phyloP scores from a whole-genome alignment of 805 yeast genomes.

The Jamesozyma hellenica region DNA sequence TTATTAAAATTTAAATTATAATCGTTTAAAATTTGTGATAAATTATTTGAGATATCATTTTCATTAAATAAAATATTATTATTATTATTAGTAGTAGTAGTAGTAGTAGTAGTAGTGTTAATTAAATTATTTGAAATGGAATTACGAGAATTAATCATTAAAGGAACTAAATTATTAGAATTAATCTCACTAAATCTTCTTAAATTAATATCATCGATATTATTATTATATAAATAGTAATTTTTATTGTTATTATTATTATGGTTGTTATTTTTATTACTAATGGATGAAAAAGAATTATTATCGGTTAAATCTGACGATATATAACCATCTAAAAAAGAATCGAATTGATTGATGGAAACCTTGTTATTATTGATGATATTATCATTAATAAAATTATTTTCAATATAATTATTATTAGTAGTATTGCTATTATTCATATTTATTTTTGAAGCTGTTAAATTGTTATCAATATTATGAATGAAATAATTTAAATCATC shows the following conservation, averaged over 20 bases:
- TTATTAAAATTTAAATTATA: slow-evolving; percentile 17
- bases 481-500: no score
- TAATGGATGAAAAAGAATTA: background rate
- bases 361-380: background rate
- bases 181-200: slow-evolving; percentile 20
- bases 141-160: slow-evolving; percentile 12
- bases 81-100: background rate
- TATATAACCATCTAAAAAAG: slow-evolving; percentile 3
- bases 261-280: background rate
- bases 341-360: slow-evolving; percentile 6
- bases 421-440: background rate
- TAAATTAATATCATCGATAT: slow-evolving; percentile 1
- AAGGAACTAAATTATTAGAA: slow-evolving; percentile 2
- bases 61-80: background rate
- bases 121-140: slow-evolving; percentile 23
- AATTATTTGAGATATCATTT: slow-evolving; percentile 11
- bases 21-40: slow-evolving; percentile 18
- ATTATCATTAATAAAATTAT: background rate
- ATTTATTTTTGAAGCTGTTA: background rate
- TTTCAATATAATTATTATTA: background rate
- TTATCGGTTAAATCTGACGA: background rate
- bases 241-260: no score
- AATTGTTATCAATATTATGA: no score
- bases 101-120: background rate
- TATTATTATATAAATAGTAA: background rate